These are phyloP conservation scores for Aspergillus aculeatinus DNA, from an alignment of 2,329 filamentous ascomycete genomes.

Conservation along the genomic window DNA sequence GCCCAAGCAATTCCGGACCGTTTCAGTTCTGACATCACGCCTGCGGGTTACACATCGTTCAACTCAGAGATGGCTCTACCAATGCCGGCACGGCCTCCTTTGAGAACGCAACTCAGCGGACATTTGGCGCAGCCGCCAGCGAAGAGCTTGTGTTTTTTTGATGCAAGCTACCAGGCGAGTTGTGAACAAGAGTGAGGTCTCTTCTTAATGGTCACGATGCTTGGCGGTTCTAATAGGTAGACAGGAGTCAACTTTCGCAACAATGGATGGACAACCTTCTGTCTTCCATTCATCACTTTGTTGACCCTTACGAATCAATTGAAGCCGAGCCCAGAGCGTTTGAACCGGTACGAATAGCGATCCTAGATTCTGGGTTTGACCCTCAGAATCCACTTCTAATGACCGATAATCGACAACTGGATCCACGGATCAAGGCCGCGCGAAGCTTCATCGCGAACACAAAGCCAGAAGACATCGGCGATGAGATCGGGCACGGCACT, in stretches of 20 bases:
- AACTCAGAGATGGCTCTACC: constrained; percentile 1
- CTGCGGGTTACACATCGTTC: background rate
- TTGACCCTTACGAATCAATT: constrained; percentile 9
- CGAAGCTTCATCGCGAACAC: constrained; percentile 23
- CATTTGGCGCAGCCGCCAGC: constrained; percentile 2
- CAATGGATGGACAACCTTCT: constrained; percentile 15
- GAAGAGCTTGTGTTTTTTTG: constrained; percentile 13
- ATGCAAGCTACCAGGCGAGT: constrained; percentile 13
- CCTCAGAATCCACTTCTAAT: constrained; percentile 22
- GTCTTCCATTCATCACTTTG: constrained; percentile 12
- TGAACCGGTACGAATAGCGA: constrained; percentile 25
- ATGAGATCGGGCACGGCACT: constrained; percentile 27
- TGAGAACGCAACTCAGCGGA: constrained; percentile 5
- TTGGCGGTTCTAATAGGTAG: constrained; percentile 6
- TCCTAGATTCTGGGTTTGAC: constrained; percentile 25
- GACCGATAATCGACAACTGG: constrained; percentile 12
- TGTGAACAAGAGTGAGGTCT: constrained; percentile 12
- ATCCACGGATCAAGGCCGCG: constrained; percentile 24
- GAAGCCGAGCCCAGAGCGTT: background rate
- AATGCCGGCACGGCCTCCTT: constrained; percentile 5
- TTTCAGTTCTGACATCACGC: constrained; percentile 5
- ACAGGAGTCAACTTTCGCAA: constrained; percentile 11
- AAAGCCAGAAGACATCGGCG: constrained; percentile 17
- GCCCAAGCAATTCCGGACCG: background rate
- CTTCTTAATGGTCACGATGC: background rate